These are phyloP conservation scores for Chrysanthemum seticuspe DNA, from an alignment of 129 eudicot genomes.

Conservation along the genomic window DNA sequence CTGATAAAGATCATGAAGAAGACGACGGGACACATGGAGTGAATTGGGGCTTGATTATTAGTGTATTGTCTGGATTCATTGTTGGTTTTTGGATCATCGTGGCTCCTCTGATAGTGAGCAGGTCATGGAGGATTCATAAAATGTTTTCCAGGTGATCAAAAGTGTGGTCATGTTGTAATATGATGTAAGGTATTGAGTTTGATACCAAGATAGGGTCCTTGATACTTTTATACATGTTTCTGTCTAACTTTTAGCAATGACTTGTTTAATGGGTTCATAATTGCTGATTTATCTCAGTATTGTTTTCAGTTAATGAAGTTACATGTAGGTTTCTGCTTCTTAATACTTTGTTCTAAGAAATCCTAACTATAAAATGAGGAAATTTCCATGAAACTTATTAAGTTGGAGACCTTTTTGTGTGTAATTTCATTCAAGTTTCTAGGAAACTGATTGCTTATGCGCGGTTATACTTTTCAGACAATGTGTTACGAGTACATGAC, in stretches of 20 bases:
- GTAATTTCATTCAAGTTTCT: neutral
- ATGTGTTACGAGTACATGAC: too few relatives aligned
- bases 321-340: constrained; percentile 12
- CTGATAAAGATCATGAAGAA: too few relatives aligned
- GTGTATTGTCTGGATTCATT: too few relatives aligned
- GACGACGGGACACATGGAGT: too few relatives aligned
- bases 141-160: too few relatives aligned
- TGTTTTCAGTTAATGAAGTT: neutral
- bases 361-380: neutral
- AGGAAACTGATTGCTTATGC: neutral
- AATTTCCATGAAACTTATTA: neutral
- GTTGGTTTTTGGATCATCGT: too few relatives aligned
- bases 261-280: constrained; percentile 2
- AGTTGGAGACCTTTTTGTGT: neutral
- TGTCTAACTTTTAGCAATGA: neutral
- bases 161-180: neutral
- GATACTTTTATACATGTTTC: neutral
- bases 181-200: neutral
- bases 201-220: constrained; percentile 2
- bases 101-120: too few relatives aligned
- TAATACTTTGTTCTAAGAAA: neutral
- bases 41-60: too few relatives aligned
- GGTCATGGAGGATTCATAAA: too few relatives aligned
- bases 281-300: neutral
- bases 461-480: neutral